Base-by-base conservation (phyloP, 1,284 basidiomycete genomes). In the Inonotus hispidus region DNA sequence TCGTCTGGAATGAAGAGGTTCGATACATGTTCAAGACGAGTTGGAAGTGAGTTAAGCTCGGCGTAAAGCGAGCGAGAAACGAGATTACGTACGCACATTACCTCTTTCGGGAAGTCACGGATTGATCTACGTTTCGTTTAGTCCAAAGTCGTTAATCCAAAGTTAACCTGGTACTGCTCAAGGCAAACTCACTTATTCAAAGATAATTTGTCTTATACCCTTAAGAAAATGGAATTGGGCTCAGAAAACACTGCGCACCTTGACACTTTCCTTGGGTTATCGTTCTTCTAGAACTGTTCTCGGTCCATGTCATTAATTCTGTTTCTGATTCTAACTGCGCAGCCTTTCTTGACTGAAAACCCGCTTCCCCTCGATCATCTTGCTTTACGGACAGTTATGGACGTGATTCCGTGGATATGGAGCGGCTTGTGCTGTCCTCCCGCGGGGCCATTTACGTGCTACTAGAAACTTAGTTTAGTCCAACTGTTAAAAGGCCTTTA, bases 401-500 rank as follows among this genome's bases (percentile, higher is more conserved):
- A 39, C 41, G 29, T 56, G 59, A 39, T 45, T 39, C 29, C 35
- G 54, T 56, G 54, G 56, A 56, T 53, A 32, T 43, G 19, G 32
- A 54, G 29, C 7, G 11, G 45, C n/a, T n/a, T 21, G 46, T 5
- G n/a, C 13, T 37, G 29, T 39, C 41, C 35, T n/a, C 41, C 19
- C 41, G n/a, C n/a, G n/a, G n/a, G n/a, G n/a, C n/a, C n/a, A n/a
- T 43, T 14, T 46, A 29, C 19, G 52, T 27, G 21, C 58, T 54
- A 56, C 41, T 56, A 29, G 50, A 52, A 61, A 5, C 53, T 55
- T 41, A 14, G 32, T 43, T 56, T 55, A 49, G 54, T 19, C 41
- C 59, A 23, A 41, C 37, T 38, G 39, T 49, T 50, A 58, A 61
- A 61, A 61, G 59, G 45, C 50, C 59, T 56, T 54, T 41, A 61